Evolutionary conservation across 345 rosid genomes (phyloP).

Genomic region (Gossypium ekmanianum): DNA sequence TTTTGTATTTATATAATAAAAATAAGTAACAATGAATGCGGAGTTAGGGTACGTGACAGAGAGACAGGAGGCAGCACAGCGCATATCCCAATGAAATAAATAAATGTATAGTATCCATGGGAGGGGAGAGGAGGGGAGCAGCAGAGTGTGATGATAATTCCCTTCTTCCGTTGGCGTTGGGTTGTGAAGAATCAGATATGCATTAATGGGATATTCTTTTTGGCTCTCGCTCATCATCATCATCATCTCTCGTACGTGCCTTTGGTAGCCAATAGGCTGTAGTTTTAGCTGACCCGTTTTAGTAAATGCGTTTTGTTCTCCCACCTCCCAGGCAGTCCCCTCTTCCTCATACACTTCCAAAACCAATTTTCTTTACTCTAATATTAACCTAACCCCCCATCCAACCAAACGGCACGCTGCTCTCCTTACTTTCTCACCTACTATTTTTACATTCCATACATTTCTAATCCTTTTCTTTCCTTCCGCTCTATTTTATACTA

Average conservation of each 20-base stretch:
- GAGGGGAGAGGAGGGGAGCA: not conserved
- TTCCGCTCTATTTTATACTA: too few species aligned
- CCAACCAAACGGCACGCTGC: too few species aligned
- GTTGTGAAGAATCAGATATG: too few species aligned
- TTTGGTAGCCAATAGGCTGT: not conserved
- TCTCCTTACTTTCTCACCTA: too few species aligned
- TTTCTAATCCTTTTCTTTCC: too few species aligned
- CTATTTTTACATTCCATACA: too few species aligned
- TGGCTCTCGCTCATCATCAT: conserved; percentile 6
- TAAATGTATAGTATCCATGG: not conserved
- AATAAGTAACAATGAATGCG: conserved; percentile 6
- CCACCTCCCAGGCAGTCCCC: not conserved
- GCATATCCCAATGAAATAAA: conserved; percentile 25
- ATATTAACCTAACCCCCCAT: too few species aligned
- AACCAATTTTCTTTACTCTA: too few species aligned
- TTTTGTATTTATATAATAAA: not conserved
- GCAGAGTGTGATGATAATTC: conserved; percentile 33
- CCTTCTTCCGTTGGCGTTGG: not conserved
- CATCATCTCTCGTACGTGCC: not conserved
- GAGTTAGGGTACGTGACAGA: conserved; percentile 13
- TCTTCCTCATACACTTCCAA: too few species aligned
- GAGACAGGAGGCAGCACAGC: not conserved
- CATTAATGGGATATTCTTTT: conserved; percentile 13
- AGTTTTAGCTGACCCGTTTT: not conserved
- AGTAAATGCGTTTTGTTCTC: conserved; percentile 39